These are phyloP conservation scores for Colletotrichum theobromicola DNA, from an alignment of 2,329 filamentous ascomycete genomes.

Conservation along the genomic window DNA sequence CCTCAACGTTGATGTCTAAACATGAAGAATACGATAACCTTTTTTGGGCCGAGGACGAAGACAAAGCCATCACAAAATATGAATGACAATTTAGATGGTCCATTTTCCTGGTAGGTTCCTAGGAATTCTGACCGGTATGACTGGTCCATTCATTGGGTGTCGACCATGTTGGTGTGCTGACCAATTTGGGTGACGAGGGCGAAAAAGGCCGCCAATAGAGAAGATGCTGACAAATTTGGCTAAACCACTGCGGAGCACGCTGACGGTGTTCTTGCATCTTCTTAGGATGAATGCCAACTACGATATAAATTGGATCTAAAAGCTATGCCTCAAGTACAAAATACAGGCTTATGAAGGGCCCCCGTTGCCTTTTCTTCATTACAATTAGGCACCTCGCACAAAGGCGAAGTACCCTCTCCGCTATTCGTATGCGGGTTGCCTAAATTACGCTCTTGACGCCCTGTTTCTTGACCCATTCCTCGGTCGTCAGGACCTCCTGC, in stretches of 20 bases:
- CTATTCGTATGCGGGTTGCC: rapidly evolving
- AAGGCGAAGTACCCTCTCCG: not conserved
- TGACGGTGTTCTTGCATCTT: not conserved
- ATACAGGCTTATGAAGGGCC: not conserved
- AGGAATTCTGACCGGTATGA: too few species aligned
- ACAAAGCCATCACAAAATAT: too few species aligned
- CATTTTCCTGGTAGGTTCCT: not conserved
- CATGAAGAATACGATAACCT: too few species aligned
- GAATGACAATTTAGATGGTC: not conserved
- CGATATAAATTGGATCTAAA: not conserved
- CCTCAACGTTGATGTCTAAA: too few species aligned
- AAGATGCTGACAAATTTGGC: not conserved
- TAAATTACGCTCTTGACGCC: not conserved
- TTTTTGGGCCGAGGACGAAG: too few species aligned
- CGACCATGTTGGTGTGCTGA: not conserved
- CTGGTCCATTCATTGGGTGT: not conserved
- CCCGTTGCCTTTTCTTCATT: not conserved
- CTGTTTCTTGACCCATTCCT: not conserved
- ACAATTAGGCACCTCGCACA: not conserved
- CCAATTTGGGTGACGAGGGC: not conserved
- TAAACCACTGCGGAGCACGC: not conserved
- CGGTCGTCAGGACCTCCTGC: not conserved
- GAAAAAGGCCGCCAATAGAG: not conserved
- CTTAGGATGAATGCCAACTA: not conserved
- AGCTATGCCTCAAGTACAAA: not conserved